Evolutionary conservation across 2,329 filamentous ascomycete species (phyloP), one percentile per base, ranked within the genome.

Genomic region (Fusarium liriodendri): DNA sequence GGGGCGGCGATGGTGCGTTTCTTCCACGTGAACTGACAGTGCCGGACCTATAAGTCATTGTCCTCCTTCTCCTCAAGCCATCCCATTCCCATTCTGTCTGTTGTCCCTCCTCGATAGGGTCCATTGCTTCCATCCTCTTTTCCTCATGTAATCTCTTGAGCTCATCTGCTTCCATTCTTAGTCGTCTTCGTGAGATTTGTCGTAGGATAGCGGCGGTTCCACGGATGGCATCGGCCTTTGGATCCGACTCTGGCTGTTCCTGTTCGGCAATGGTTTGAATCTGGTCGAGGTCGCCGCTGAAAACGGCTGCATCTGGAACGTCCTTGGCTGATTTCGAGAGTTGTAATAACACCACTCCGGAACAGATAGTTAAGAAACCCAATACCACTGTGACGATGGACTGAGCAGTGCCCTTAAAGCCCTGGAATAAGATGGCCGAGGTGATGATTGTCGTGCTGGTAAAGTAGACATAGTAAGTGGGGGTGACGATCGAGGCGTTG

Each of bases 291-390:
- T 98, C 95, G 52, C 96, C 97, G 64, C 92, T 91, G 86, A 99
- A 98, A 42, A 99, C 92, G 35, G 95, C 95, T 0, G 95, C 88
- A 80, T 98, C 97, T 8, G 97, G 97, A 0, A 99, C 96, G 79
- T 99, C 96, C 81, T 98, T 99, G 77, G 97, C 94, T 0, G 96
- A 98, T 82, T 98, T 98, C 62, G 97, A 98, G n/a, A 99, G 89
- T 80, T 99, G 97, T 11, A 99, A 85, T 9, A 99, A 85, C 1
- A 98, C 92, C 7, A 98, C 97, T 1, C 97, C 97, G 0, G 95
- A 89, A 82, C 97, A 99, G 71, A 99, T 99, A 70, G 93, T 93
- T 45, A 99, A 85, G 84, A 99, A 99, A 1, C 97, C 97, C 85
- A 97, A 91, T 65, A 98, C 93, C 33, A 98, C 94, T 0, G 95